Base-by-base conservation (phyloP, 345 rosid species). In the Cardamine occulta region DNA sequence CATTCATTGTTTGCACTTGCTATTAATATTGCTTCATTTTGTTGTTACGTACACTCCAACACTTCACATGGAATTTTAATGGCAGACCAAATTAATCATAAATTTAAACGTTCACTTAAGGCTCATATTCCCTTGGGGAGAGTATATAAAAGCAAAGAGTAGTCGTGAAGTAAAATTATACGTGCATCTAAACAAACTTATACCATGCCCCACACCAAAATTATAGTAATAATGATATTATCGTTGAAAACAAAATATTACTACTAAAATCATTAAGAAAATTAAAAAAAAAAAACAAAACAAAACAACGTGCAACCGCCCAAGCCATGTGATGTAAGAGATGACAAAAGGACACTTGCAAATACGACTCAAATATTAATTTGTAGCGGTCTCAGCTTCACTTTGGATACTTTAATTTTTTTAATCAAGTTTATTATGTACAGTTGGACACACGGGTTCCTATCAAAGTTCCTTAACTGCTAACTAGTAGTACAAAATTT, bases 251-350 rank as follows among this genome's bases (percentile, higher is more conserved):
- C 15, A 39, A 39, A 39, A 9, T 39, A 39, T 3, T 15, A 11
- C 28, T 15, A 6, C 5, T 1, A 35, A 34, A 18, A 34, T 44
- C n/a, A 44, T 6, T 44, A 44, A 40, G 7, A 34, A 59, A 15
- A 55, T 14, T 1, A 2, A 31, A 17, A n/a, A n/a, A n/a, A n/a
- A n/a, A n/a, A n/a, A n/a, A n/a, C n/a, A n/a, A n/a, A n/a, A n/a
- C n/a, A n/a, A n/a, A 21, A 14, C 37, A 44, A 63, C 37, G 54
- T 63, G 53, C 37, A 44, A 63, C 68, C 68, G 53, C 54, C 54
- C 54, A 63, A 63, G 53, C 42, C 70, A 66, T 66, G 31, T 48
- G 70, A 48, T 66, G 29, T 48, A 48, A 66, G 57, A 17, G 11
- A 48, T 66, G 70, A 48, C 54, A 26, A 44, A 23, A 40, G 34